Conservation (phyloP, 208 protist species). For the Leishmania lainsoni region DNA sequence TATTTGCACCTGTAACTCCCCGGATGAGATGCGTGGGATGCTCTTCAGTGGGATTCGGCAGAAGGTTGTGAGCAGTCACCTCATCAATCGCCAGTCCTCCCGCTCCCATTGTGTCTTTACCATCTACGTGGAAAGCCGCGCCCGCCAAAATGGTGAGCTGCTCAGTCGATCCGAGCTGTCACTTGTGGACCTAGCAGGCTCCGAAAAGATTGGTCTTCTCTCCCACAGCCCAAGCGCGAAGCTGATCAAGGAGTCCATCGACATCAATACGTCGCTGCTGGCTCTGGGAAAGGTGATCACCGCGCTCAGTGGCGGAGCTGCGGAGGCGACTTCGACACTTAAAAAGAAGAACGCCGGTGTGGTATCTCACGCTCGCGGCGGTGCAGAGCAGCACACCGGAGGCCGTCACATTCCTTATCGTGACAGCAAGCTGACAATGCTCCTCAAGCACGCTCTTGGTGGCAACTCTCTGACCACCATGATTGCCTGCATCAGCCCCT, state of each 20-base stretch:
- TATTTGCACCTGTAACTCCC: constrained; percentile 62
- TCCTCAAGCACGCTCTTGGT: constrained; percentile 86
- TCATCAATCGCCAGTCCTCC: constrained; percentile 91
- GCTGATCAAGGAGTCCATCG: constrained; percentile 85
- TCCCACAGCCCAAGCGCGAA: constrained; percentile 46
- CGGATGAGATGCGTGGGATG: constrained; percentile 76
- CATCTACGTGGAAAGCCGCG: constrained; percentile 72
- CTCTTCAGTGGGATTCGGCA: constrained; percentile 71
- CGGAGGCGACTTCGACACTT: not conserved
- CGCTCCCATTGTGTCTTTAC: constrained; percentile 93
- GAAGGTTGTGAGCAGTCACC: constrained; percentile 82
- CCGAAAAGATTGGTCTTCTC: constrained; percentile 81
- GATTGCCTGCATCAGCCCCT: constrained; percentile 88
- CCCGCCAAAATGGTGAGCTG: constrained; percentile 36
- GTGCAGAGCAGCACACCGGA: not conserved
- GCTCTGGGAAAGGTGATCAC: constrained; percentile 93
- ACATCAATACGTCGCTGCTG: constrained; percentile 93
- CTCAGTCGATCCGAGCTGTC: constrained; percentile 71
- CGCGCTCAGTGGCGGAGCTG: constrained; percentile 49
- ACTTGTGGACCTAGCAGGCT: constrained; percentile 92
- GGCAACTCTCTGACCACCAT: constrained; percentile 94
- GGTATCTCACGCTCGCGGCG: not conserved
- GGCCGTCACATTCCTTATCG: constrained; percentile 89
- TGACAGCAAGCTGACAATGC: constrained; percentile 89
- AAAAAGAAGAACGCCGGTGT: not conserved